phyloP scores from a whole-genome alignment of 768 basidiomycete genomes.

The Lentinula sp. region DNA sequence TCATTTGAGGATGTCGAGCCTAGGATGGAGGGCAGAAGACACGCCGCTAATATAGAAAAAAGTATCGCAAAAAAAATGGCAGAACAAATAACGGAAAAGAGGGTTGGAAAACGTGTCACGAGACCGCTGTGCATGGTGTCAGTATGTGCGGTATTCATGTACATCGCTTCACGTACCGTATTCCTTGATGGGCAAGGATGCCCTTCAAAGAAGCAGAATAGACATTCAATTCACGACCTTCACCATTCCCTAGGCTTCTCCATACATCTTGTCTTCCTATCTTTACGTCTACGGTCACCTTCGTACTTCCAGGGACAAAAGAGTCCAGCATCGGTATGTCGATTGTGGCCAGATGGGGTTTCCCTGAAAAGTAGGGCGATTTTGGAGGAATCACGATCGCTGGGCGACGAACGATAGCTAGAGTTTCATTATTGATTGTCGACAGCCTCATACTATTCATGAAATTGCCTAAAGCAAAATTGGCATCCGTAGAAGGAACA shows the following conservation, averaged over 20 bases:
- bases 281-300: slow-evolving; percentile 55
- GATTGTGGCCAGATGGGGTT: slow-evolving; percentile 37
- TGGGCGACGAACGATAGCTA: slow-evolving; percentile 55
- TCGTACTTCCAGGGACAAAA: slow-evolving; percentile 41
- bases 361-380: slow-evolving; percentile 31
- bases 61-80: slow-evolving; percentile 42
- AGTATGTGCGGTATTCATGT: not conserved
- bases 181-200: slow-evolving; percentile 55
- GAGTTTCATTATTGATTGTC: slow-evolving; percentile 56
- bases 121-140: slow-evolving; percentile 44
- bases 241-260: slow-evolving; percentile 60
- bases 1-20: slow-evolving; percentile 9
- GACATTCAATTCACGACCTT: slow-evolving; percentile 71
- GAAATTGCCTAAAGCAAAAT: slow-evolving; percentile 77
- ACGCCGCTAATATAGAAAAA: slow-evolving; percentile 39
- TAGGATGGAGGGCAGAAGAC: slow-evolving; percentile 43
- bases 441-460: slow-evolving; percentile 65
- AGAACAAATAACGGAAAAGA: slow-evolving; percentile 42
- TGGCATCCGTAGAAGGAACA: slow-evolving; percentile 61
- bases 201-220: slow-evolving; percentile 57
- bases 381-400: slow-evolving; percentile 49
- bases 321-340: slow-evolving; percentile 53
- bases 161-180: slow-evolving; percentile 47
- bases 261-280: slow-evolving; percentile 72
- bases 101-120: slow-evolving; percentile 62